Evolutionary conservation across 768 basidiomycete genomes (phyloP), one percentile per base, ranked within the genome.

Genomic region (Cystobasidiopsis lactophilus): DNA sequence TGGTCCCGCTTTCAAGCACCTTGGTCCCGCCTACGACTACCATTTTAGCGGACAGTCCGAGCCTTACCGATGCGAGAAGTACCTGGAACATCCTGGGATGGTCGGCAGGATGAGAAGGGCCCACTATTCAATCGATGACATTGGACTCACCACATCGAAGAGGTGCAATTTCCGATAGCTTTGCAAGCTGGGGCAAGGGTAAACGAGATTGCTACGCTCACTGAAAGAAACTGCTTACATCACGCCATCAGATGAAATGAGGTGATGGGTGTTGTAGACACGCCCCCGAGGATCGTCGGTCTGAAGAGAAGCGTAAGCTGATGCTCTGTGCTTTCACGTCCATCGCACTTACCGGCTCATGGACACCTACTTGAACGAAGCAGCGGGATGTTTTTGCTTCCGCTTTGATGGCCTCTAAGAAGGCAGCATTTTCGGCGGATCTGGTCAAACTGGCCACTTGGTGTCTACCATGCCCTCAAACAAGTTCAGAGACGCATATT

Each of bases 241-340:
- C 26, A 55, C 30, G 10, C 61, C 62, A 1, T 43, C 23, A 0
- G 54, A 52, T 3, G 43, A 37, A 35, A 63, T 60, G 14, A 63
- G 50, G 56, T 58, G 52, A 14, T 60, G 51, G 2, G 59, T 58
- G 40, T 64, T 64, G 51, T 54, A 62, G 51, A 60, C 60, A 1
- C 59, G 40, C 40, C 46, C 54, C 4, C n/a, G n/a, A n/a, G 45
- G 44, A 11, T 59, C 57, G 0, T 43, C 43, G 1, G 33, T 51
- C 27, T 51, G 44, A 16, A n/a, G 26, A 13, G 31, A 14, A 21
- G 31, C 46, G 11, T 47, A 39, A 23, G 30, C 27, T 18, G n/a
- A 30, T 35, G 21, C 47, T 29, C 9, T 18, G 21, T 23, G 13
- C 31, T 26, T 38, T 29, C 24, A 50, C 29, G 39, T 23, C 37